Conservation (phyloP, 768 basidiomycete genomes). For the Suillus hirtellus region DNA sequence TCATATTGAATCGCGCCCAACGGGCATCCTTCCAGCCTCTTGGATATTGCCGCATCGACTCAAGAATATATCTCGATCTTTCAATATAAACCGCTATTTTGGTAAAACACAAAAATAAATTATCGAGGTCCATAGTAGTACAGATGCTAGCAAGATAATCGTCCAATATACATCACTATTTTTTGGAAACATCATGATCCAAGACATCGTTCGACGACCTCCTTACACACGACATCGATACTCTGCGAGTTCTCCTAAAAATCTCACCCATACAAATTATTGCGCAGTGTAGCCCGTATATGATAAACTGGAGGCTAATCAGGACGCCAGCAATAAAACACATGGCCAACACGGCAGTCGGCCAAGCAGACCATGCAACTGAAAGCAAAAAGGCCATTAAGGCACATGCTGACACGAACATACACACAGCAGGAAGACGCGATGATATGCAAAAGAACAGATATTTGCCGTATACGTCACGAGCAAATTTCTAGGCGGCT, state of each 20-base stretch:
- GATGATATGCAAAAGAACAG: conserved; percentile 71
- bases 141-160: background rate
- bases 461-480: conserved; percentile 59
- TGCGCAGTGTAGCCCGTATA: conserved; percentile 45
- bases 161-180: background rate
- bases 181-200: background rate
- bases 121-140: background rate
- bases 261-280: conserved; percentile 17
- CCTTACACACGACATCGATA: conserved; percentile 15
- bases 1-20: background rate
- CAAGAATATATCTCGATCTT: background rate
- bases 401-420: conserved; percentile 54
- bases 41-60: background rate
- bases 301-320: conserved; percentile 65
- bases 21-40: background rate
- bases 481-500: conserved; percentile 41
- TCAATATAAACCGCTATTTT: background rate
- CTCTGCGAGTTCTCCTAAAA: conserved; percentile 13
- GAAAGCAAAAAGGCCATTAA: conserved; percentile 61
- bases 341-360: conserved; percentile 57
- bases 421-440: conserved; percentile 61
- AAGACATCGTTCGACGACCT: background rate
- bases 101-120: background rate
- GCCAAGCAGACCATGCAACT: conserved; percentile 67
- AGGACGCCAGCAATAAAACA: conserved; percentile 59